Conservation (phyloP, 208 protist genomes). For the Wallacemonas sp. region DNA sequence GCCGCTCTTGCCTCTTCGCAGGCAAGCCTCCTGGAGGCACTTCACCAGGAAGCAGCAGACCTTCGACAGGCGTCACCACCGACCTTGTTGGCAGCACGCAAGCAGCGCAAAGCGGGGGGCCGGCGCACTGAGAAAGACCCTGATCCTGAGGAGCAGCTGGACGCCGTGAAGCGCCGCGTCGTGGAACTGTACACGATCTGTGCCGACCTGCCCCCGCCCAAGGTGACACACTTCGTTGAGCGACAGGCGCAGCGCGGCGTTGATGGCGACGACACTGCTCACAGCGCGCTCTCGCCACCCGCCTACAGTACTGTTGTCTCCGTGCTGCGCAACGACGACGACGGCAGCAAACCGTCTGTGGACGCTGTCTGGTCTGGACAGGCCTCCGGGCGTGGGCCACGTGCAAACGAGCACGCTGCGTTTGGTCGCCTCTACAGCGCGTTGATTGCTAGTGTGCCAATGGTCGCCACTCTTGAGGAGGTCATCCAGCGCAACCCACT, state of each 20-base stretch:
- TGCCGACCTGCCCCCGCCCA: conserved; percentile 44
- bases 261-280: not conserved
- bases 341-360: conserved; percentile 4
- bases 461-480: conserved; percentile 36
- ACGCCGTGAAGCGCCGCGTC: conserved; percentile 41
- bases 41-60: not conserved
- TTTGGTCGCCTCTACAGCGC: conserved; percentile 48
- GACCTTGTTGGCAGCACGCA: too few species aligned
- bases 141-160: not conserved
- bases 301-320: not conserved
- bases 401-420: conserved; percentile 36
- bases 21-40: not conserved
- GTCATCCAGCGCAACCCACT: conserved; percentile 31
- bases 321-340: conserved; percentile 14
- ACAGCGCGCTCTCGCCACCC: not conserved
- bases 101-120: too few species aligned
- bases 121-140: conserved; percentile 8
- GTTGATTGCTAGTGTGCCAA: conserved; percentile 27
- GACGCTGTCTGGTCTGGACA: conserved; percentile 17
- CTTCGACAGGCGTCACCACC: not conserved
- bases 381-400: conserved; percentile 23
- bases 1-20: conserved; percentile 1
- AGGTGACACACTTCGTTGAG: conserved; percentile 27
- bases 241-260: not conserved
- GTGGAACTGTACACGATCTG: conserved; percentile 70